A percentile compares a stretch with the other conserved stretches of the same genome.
Evolutionary conservation across 1,284 basidiomycete genomes (phyloP).

Genomic region (Fistulina hepatica): DNA sequence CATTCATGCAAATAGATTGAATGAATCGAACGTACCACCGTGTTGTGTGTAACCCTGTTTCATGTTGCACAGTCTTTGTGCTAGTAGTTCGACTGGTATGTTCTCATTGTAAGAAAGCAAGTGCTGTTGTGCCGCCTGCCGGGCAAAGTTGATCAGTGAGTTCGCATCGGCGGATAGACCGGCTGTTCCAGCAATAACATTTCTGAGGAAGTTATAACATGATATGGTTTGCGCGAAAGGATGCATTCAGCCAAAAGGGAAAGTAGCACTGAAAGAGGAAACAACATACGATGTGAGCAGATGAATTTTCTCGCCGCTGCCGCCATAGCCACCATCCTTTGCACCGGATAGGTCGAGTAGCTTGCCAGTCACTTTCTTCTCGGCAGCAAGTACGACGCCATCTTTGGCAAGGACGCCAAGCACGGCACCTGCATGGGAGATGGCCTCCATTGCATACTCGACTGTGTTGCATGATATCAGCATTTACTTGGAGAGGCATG

Average conservation of each 20-base stretch:
- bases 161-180: slow-evolving; percentile 97
- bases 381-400: slow-evolving; percentile 95
- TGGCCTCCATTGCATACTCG: slow-evolving; percentile 99
- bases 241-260: slow-evolving; percentile 5
- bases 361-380: slow-evolving; percentile 99
- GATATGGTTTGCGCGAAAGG: not conserved
- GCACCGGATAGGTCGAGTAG: slow-evolving; percentile 80
- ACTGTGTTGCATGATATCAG: slow-evolving; percentile 43
- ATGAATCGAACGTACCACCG: slow-evolving; percentile 62
- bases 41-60: slow-evolving; percentile 99
- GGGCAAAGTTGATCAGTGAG: slow-evolving; percentile 92
- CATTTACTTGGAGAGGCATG: slow-evolving; percentile 1
- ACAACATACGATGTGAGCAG: slow-evolving; percentile 71
- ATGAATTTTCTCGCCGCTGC: slow-evolving; percentile 97
- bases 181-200: slow-evolving; percentile 91
- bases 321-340: slow-evolving; percentile 86
- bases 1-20: not conserved
- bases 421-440: slow-evolving; percentile 93
- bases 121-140: slow-evolving; percentile 85
- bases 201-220: slow-evolving; percentile 38
- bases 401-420: slow-evolving; percentile 92
- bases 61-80: slow-evolving; percentile 90
- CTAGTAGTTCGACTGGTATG: slow-evolving; percentile 94
- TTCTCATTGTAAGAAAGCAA: slow-evolving; percentile 90
- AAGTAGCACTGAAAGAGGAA: slow-evolving; percentile 3